These are phyloP conservation scores for apple (Malus domestica) DNA, from an alignment of 306 rosid species.

Conservation along the genomic window ASM211411v1 NC_041790.1:5969001-5969500, in stretches of 20 bases:
- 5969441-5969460: conserved; percentile 69
- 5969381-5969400: conserved; percentile 67
- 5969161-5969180: conserved; percentile 77
- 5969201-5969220: conserved; percentile 53
- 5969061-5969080: neutral
- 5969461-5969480: conserved; percentile 6
- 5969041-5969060: neutral
- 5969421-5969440: conserved; percentile 55
- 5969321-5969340: conserved; percentile 32
- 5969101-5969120: neutral
- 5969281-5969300: conserved; percentile 17
- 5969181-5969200: conserved; percentile 87
- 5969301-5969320: conserved; percentile 76
- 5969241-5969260: neutral
- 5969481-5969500: neutral
- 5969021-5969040: neutral
- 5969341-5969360: conserved; percentile 46
- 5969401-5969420: conserved; percentile 79
- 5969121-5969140: conserved; percentile 72
- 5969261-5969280: conserved; percentile 9
- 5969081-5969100: neutral
- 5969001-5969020: conserved; percentile 45
- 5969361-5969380: conserved; percentile 40
- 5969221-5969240: conserved; percentile 15
- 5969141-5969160: conserved; percentile 67